Evolutionary conservation across 768 basidiomycete species (phyloP), one percentile per base, ranked within the genome.

Genomic region (Phylloporus sp.): DNA sequence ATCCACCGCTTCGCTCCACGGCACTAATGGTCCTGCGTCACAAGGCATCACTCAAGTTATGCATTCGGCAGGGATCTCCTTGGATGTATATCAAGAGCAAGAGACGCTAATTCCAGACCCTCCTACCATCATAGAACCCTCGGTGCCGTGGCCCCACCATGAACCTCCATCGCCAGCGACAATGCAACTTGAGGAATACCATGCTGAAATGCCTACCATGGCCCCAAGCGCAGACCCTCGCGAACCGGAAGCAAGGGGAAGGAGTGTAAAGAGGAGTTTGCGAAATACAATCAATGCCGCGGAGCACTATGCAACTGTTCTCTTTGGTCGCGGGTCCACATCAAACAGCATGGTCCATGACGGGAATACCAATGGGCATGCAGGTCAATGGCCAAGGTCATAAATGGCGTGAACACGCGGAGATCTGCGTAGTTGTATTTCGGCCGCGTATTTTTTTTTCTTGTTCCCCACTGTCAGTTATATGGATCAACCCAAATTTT

Each of bases 251-350:
- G 70, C 63, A 32, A 68, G 80, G 47, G 81, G 80, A 22, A 67
- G 82, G 53, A 82, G 76, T 55, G 80, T 82, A 29, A 84, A 78
- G 62, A 72, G 80, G 50, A 81, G 78, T 53, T 55, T 87, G 41
- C 75, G 86, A 39, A 85, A 76, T 48, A 86, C 84, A 13, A 63
- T 88, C 36, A 79, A 73, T 45, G 81, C 78, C 28, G 85, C 86
- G 10, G 85, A 87, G 57, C 79, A 82, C 44, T 83, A 82, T 58
- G 80, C 82, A 5, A 79, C 79, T 6, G 75, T 86, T 50, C 65
- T 84, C 28, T 85, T 86, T 48, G 82, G 83, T n/a, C 74, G 82
- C 23, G 61, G 65, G 31, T 63, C 69, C 9, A 37, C 62, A 28
- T 58, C 65, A 21, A 65, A 55, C 33, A 41, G 44, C 40, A 38